Conservation (phyloP, 1,284 basidiomycete genomes). For the Cryptococcus jaspeensis region DNA sequence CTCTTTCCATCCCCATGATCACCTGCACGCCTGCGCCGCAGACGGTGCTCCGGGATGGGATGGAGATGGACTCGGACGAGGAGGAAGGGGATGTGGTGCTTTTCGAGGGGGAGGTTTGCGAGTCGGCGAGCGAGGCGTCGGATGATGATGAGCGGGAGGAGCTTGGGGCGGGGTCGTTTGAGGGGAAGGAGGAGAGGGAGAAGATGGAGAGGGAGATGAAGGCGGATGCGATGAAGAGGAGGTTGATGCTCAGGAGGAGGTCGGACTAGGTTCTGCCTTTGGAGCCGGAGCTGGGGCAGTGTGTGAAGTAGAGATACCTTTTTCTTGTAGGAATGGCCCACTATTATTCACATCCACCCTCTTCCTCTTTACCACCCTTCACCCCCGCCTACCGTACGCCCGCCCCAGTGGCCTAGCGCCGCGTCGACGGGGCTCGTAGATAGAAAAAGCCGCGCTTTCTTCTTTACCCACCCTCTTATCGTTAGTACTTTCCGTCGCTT, state of each 20-base stretch:
- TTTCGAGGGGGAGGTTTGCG: slow-evolving; percentile 20
- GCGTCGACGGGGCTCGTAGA: too few relatives aligned
- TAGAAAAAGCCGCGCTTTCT: too few relatives aligned
- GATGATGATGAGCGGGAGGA: slow-evolving; percentile 4
- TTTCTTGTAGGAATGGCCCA: too few relatives aligned
- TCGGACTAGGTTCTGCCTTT: slow-evolving; percentile 16
- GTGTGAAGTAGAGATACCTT: too few relatives aligned
- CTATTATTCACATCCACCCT: too few relatives aligned
- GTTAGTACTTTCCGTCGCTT: too few relatives aligned
- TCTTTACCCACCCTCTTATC: too few relatives aligned
- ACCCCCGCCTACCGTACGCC: too few relatives aligned
- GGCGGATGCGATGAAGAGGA: slow-evolving; percentile 33
- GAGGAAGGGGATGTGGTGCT: slow-evolving; percentile 34
- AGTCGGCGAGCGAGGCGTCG: slow-evolving; percentile 5
- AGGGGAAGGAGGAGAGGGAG: slow-evolving; percentile 23
- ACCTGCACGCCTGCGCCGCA: slow-evolving; percentile 45
- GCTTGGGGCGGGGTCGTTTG: slow-evolving; percentile 17
- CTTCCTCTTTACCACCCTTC: too few relatives aligned
- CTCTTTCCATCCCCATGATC: slow-evolving; percentile 45
- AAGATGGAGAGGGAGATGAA: slow-evolving; percentile 33
- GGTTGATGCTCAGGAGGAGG: slow-evolving; percentile 23
- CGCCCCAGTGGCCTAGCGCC: too few relatives aligned
- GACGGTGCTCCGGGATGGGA: slow-evolving; percentile 21
- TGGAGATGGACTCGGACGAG: slow-evolving; percentile 44
- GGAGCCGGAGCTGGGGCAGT: too few relatives aligned